Base-by-base conservation (phyloP, 2,329 filamentous ascomycete species). In the Fusarium floridanum region DNA sequence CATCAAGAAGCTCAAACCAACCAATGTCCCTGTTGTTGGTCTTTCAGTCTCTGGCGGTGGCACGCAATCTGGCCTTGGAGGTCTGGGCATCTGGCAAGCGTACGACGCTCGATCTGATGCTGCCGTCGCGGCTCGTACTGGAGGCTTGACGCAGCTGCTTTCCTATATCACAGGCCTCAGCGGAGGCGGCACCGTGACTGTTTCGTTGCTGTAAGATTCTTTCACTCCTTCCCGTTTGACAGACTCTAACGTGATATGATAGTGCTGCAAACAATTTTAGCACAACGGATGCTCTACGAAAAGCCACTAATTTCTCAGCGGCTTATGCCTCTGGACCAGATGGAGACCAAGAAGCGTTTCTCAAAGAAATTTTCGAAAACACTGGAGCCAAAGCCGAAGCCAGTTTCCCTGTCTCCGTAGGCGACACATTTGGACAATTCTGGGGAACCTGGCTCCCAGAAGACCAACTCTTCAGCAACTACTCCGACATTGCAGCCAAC, bases 11-110 rank as follows among this genome's bases (percentile, higher is more conserved):
- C 68, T 81, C 11, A 77, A 77, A 24, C 37, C 24, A 5, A 73
- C 36, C 1, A 71, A 66, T 24, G 64, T 75, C 0, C 78, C 79
- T 1, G 36, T 80, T 1, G 61, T 81, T 14, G 79, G 78, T 0
- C 65, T 80, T 8, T 72, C 79, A 2, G 61, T 80, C 11, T 80
- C 79, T 0, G 79, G 79, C 0, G 79, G 78, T 34, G 79, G 78
- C 0, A 79, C 79, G 0, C 79, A 81, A 48, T 80, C 79, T 17
- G 79, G 79, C 2, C 48, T 81, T 10, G 79, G 79, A 4, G 79
- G 79, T 0, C 32, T 81, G 0, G 79, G 79, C 0, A 57, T 81
- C 29, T 81, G 76, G 75, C 77, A 79, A 11, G 79, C 79, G 1
- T 80, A 72, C 11, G 79, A 81, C 61, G 71, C 70, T 9, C 75